These are phyloP conservation scores for Trypanosoma scelopori DNA, from an alignment of 208 protist genomes.

Conservation along the genomic window DNA sequence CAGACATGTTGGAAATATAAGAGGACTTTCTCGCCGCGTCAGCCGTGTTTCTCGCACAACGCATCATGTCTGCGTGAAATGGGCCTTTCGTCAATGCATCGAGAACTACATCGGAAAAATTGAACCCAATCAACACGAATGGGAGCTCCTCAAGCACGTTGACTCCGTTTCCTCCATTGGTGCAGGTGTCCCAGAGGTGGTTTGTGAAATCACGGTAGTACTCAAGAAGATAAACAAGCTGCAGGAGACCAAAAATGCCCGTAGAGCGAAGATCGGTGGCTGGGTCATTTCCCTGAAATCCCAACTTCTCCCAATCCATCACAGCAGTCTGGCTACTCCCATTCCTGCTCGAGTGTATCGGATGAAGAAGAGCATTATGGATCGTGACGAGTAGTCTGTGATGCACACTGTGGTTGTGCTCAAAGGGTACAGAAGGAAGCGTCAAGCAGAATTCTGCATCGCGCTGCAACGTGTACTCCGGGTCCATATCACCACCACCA, in stretches of 20 bases:
- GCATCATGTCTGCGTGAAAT: constrained; percentile 6
- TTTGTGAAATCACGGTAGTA: constrained; percentile 56
- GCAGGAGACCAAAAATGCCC: constrained; percentile 68
- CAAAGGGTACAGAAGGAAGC: constrained; percentile 30
- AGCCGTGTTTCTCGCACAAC: neutral
- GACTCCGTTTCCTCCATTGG: neutral
- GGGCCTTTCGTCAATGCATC: constrained; percentile 29
- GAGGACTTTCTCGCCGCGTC: neutral
- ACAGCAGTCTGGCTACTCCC: constrained; percentile 13
- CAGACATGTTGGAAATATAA: neutral
- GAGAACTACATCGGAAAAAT: constrained; percentile 59
- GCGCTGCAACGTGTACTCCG: constrained; percentile 7
- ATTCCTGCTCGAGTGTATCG: neutral
- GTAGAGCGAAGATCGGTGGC: constrained; percentile 79
- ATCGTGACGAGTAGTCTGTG: constrained; percentile 58
- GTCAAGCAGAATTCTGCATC: constrained; percentile 26
- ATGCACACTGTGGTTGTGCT: constrained; percentile 38
- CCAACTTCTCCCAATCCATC: constrained; percentile 63
- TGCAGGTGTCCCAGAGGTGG: constrained; percentile 59
- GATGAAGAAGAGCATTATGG: constrained; percentile 39
- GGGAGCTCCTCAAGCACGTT: constrained; percentile 49
- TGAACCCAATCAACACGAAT: constrained; percentile 79
- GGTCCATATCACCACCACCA: neutral
- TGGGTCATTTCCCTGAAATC: constrained; percentile 80
- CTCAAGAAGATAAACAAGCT: constrained; percentile 67